Base-by-base conservation (phyloP, 371 early-diverging fungal genomes). In the Umbelopsis sp. region DNA sequence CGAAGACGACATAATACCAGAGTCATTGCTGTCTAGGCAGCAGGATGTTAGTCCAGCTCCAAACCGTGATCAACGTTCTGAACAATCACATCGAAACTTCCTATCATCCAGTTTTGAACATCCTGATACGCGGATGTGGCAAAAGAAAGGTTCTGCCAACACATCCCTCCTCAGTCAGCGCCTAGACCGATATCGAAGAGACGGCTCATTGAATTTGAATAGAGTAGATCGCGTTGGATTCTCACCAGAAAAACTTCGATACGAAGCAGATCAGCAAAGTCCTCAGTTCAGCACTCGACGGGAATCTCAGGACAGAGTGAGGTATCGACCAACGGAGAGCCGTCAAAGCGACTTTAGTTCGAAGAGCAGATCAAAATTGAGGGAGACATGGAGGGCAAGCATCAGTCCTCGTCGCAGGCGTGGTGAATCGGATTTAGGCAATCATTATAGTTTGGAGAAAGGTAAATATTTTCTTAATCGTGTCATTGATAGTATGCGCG, bases 121-220 rank as follows among this genome's bases (percentile, higher is more conserved):
- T 5, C 57, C 57, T 35, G n/a, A 57, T 57, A 57, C 57, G 10
- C 29, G 35, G 14, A 9, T 57, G 57, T 57, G 57, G 57, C 35
- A 29, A 16, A 57, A 57, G n/a, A 24, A 29, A 2, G 57, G 57
- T 14, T 57, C 57, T 18, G 18, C 57, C 25, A 57, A 57, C 18
- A 57, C 57, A 14, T 57, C 57, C 29, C 57, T 57, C 9, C 57
- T 57, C 35, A 57, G 57, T 29, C 57, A 57, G 35, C 57, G 57
- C 11, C 7, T 57, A n/a, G 57, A 57, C 32, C 57, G 57, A 35
- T 57, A 57, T n/a, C 57, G 57, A 0, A 29, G 35, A 35, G 57
- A 57, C 37, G 32, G 35, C 35, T 35, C 35, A 35, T 14, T 57
- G 35, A 57, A 35, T 35, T 14, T 57, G 18, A 57, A 35, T 35